Base-by-base conservation (phyloP, 2,329 filamentous ascomycete genomes). In the Verticillium klebahnii region DNA sequence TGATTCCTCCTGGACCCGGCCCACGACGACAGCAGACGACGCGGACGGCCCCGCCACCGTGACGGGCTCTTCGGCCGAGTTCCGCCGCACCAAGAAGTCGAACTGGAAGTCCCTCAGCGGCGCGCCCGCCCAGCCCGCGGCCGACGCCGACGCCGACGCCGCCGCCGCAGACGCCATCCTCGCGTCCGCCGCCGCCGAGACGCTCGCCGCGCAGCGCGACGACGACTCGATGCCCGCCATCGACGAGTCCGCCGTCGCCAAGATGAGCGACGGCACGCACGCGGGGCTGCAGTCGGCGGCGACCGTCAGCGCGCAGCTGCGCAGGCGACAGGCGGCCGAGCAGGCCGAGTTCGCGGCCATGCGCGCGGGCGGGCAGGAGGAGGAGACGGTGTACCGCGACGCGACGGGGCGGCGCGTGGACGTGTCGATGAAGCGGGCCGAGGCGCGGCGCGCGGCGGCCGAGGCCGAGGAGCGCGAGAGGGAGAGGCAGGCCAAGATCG, bases 371-470 rank as follows among this genome's bases (percentile, higher is more conserved):
- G 45, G 50, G 25, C 77, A 80, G 62, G 84, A 85, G 36, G 84
- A 89, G 69, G 92, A 97, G 76, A 96, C 94, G 0, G 93, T 97
- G 29, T 97, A 98, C 74, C 90, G 95, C 69, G 95, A 99, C 76
- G 95, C 96, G 12, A 95, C 91, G 3, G 95, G 95, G 14, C 85
- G 93, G n/a, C 89, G 96, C 61, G 93, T 99, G 66, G 96, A 99
- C 71, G 86, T 98, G 29, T 88, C 89, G 19, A 92, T 97, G 90
- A 92, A 92, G 75, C 85, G 93, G 29, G 93, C 92, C 23, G 93
- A 97, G 74, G 89, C 91, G 58, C 85, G 92, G n/a, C 85, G 86
- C 58, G 76, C 76, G 11, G 82, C 79, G 1, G 73, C 75, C 5
- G 92, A 90, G 67, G 89, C 89, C 1, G 89, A 93, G 69, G 89